Conservation (phyloP, 768 basidiomycete genomes). For the Mrakia blollopis region DNA sequence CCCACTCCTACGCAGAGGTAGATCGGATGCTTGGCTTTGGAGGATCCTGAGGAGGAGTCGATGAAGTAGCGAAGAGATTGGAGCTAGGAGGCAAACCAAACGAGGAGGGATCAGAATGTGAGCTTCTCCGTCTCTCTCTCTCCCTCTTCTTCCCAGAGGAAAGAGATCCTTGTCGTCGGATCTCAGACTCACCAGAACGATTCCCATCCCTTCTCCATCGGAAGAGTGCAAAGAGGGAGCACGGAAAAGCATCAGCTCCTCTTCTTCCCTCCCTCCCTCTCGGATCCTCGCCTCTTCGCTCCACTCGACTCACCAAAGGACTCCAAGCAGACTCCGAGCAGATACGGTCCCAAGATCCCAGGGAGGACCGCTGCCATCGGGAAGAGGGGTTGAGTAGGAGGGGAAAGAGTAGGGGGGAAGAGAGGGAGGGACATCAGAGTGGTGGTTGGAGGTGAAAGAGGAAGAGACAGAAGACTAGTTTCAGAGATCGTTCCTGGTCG, state of each 20-base stretch:
- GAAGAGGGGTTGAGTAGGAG: too few species aligned
- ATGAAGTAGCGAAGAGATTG: constrained; percentile 1
- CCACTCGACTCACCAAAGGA: neutral
- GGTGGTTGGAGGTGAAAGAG: neutral
- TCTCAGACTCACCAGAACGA: neutral
- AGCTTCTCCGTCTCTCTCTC: neutral
- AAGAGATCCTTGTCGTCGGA: too few species aligned
- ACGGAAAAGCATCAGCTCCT: neutral
- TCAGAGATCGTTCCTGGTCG: neutral
- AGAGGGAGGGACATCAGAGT: neutral
- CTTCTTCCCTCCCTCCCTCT: neutral
- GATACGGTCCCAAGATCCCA: neutral
- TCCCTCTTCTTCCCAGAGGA: neutral
- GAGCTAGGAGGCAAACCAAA: neutral
- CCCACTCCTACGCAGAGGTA: neutral
- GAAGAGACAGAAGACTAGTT: neutral
- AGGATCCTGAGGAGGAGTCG: neutral
- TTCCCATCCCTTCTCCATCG: neutral
- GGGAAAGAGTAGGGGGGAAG: neutral
- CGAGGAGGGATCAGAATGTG: neutral
- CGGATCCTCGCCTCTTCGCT: neutral
- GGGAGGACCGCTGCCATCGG: neutral
- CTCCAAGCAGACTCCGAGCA: neutral
- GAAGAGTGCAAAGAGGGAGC: neutral
- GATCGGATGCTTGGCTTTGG: neutral